Base-by-base conservation (phyloP, 2,329 filamentous ascomycete genomes). In the Ceratocystis albifundus region DNA sequence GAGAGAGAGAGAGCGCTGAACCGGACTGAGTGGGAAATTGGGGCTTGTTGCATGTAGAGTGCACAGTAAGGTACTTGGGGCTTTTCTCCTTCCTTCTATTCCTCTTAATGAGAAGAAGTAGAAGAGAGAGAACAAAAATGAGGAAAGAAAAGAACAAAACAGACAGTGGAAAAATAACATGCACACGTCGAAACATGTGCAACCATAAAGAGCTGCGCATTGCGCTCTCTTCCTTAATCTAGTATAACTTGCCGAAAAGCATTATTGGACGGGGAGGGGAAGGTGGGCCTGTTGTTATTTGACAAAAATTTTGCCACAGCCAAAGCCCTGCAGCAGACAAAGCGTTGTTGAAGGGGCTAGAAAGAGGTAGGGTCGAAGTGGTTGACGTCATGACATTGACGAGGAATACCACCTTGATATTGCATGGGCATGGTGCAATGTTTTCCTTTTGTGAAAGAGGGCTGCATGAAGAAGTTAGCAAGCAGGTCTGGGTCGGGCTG, bases 301-400 rank as follows among this genome's bases (percentile, higher is more conserved):
- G 55, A 7, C 28, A 28, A 59, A 59, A 20, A 36, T 59, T 59
- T 28, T 30, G 25, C 28, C 50, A 55, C 55, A 59, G 25, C 55
- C n/a, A 32, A 30, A 59, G 17, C 55, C 55, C 28, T 59, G 55
- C 55, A 59, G 12, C n/a, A 32, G 55, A 59, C 55, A 59, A 59
- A 59, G 55, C 28, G 55, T 30, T 59, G 15, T 22, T 59, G 55
- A 30, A 22, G 12, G 28, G n/a, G 28, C 12, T 17, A 59, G 17
- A 25, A 55, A 55, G 20, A 15, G 17, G 55, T 5, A 32, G 28
- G 53, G 53, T 15, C 20, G 53, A 59, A 17, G 22, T 59, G 28
- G 22, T 59, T 59, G 55, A 59, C 55, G 55, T 59, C 55, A 59
- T 59, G 25, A 8, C 3, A n/a, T 20, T 41, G 36, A 25, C 8